Evolutionary conservation across 2,329 filamentous ascomycete genomes (phyloP).

Genomic region (Knoxdaviesia proteae): DNA sequence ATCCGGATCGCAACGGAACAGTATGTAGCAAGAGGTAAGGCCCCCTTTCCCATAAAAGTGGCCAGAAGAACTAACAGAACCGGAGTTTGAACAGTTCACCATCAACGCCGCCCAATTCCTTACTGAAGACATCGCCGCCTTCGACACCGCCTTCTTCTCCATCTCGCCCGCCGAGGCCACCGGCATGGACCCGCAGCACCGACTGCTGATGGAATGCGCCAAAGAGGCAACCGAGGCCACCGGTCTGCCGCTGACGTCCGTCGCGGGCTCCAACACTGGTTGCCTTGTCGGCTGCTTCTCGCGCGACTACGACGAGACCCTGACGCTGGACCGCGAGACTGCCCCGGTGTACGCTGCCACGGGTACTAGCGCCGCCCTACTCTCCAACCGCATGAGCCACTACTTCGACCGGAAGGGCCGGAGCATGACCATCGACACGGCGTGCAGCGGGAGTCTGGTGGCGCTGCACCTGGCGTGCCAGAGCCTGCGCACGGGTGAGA

Average conservation of each 20-base stretch:
- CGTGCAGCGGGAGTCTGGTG: constrained; percentile 13
- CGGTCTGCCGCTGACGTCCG: constrained; percentile 12
- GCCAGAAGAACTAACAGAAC: neutral
- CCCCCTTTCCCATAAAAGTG: neutral
- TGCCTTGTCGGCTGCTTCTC: constrained; percentile 11
- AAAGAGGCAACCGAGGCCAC: constrained; percentile 12
- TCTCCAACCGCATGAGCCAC: constrained; percentile 14
- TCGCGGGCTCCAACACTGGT: constrained; percentile 10
- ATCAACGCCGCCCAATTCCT: constrained; percentile 10
- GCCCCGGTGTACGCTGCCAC: constrained; percentile 15
- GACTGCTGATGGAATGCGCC: constrained; percentile 9
- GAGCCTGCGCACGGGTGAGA: constrained; percentile 12
- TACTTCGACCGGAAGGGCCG: constrained; percentile 15
- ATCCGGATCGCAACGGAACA: constrained; percentile 1
- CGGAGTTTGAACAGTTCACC: neutral
- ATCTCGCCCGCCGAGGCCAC: constrained; percentile 7
- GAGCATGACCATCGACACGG: constrained; percentile 15
- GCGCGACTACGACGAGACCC: constrained; percentile 8
- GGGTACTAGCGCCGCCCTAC: constrained; percentile 10
- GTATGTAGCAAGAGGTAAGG: neutral
- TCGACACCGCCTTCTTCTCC: constrained; percentile 10
- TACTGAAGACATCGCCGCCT: constrained; percentile 7
- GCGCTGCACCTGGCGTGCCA: constrained; percentile 14
- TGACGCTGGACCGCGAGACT: constrained; percentile 10
- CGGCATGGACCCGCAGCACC: constrained; percentile 11